Base-by-base conservation (phyloP, 192 early-diverging fungal genomes). In the Rhizophagus clarus region DNA sequence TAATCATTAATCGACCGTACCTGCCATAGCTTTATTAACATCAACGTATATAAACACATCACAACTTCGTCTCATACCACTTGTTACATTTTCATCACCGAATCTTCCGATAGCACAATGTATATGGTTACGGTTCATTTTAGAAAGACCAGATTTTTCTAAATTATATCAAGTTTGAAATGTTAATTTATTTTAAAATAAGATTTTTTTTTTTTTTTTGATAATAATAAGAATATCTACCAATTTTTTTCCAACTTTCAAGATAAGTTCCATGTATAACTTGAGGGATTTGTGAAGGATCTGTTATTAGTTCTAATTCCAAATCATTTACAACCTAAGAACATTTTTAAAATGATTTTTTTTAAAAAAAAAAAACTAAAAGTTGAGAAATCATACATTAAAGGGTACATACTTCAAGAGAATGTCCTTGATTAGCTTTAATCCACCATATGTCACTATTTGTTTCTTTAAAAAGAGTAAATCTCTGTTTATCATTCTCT, bases 361-460 rank as follows among this genome's bases (percentile, higher is more conserved):
- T 24, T 31, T 9, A 28, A 47, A 56, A 14, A 56, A n/a, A 56
- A 12, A 32, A 40, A 40, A 40, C 8, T n/a, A n/a, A n/a, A n/a
- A n/a, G 42, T 17, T 17, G 47, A 73, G 17, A 10, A 4, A 10
- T 10, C 24, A 67, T 3, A 72, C 9, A 1, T 24, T 67, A 15
- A 72, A 42, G 6, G 26, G 2, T 32, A 12, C 66, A 77, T 63
- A 88, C 78, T 49, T 85, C 63, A 15, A 95, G 67, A 47, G 86
- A 90, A 81, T 98, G 97, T 8, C 97, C 97, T 83, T 98, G 97
- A 63, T 94, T 94, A 1, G 95, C 96, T 40, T 94, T 85, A 63
- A 98, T 95, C 70, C 79, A 87, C 89, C 90, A 94, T 24, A 61
- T 45, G 12, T 60, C 20, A 3, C 47, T 79, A 17, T 26, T 79